A percentile compares a stretch with the other conserved stretches of the same genome.
phyloP scores from a whole-genome alignment of 148 eudicot genomes.

The Fagopyrum homotropicum region DNA sequence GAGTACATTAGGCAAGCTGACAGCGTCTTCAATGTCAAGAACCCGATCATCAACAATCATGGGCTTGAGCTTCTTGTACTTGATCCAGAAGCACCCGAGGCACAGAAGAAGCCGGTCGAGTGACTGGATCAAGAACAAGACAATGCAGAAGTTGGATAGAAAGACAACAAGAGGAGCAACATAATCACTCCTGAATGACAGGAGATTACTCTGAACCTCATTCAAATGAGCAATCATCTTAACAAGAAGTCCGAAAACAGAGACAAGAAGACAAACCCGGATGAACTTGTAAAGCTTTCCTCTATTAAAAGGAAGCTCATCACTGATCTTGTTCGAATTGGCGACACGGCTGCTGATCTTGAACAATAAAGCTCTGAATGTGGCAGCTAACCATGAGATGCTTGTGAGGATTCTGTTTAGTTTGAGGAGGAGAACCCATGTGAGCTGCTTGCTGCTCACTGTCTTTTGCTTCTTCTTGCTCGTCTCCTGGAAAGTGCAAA shows the following conservation, averaged over 20 bases:
- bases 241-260: conserved; percentile 16
- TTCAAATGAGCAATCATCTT: conserved; percentile 23
- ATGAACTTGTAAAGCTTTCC: conserved; percentile 22
- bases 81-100: conserved; percentile 55
- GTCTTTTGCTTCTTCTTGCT: background rate
- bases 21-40: conserved; percentile 34
- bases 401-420: background rate
- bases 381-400: conserved; percentile 17
- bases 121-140: conserved; percentile 45
- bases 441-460: background rate
- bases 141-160: conserved; percentile 37
- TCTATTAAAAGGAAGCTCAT: conserved; percentile 17
- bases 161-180: conserved; percentile 39
- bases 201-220: conserved; percentile 13
- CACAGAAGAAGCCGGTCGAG: conserved; percentile 46
- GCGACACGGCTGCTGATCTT: conserved; percentile 16
- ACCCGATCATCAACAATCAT: conserved; percentile 23
- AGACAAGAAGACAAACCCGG: conserved; percentile 14
- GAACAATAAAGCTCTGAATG: background rate
- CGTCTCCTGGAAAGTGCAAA: background rate
- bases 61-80: conserved; percentile 40
- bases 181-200: conserved; percentile 30
- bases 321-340: conserved; percentile 14
- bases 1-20: conserved; percentile 42
- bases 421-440: background rate